Percentiles rank a stretch among this genome's conserved stretches.
phyloP scores from a whole-genome alignment of 2,329 filamentous ascomycete species.

The Microsporum ferrugineum region DNA sequence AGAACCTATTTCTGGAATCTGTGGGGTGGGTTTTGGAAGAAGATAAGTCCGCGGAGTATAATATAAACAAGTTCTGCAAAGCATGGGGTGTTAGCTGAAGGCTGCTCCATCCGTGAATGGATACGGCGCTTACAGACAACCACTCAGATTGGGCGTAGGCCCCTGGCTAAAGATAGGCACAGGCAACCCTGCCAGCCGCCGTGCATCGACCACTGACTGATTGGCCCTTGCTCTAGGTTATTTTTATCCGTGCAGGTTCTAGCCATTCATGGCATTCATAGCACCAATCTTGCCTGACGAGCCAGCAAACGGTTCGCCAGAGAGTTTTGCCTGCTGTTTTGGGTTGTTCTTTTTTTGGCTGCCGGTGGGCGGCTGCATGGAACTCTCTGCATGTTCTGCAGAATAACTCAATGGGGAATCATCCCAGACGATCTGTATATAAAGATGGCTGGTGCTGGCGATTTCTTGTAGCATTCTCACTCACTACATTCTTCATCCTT shows the following conservation, averaged over 20 bases:
- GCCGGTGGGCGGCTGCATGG: neutral
- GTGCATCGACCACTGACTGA: neutral
- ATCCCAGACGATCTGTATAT: neutral
- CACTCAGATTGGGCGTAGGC: neutral
- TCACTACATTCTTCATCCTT: neutral
- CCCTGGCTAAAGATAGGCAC: neutral
- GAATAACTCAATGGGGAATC: neutral
- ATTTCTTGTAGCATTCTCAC: neutral
- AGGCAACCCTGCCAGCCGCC: neutral
- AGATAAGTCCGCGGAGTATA: neutral
- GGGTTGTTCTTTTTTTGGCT: constrained; percentile 1
- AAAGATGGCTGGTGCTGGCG: neutral
- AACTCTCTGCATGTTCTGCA: neutral
- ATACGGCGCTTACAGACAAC: neutral
- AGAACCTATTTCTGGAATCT: neutral
- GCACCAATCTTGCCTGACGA: neutral
- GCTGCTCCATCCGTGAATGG: neutral
- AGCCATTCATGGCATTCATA: neutral
- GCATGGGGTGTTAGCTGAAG: neutral
- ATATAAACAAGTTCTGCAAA: neutral
- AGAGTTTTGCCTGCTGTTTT: neutral
- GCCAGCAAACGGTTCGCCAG: neutral
- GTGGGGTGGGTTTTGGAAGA: neutral
- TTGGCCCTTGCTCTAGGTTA: neutral
- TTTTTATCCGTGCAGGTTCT: neutral